Evolutionary conservation across 1,284 basidiomycete genomes (phyloP).

Genomic region (Sparassis latifolia): DNA sequence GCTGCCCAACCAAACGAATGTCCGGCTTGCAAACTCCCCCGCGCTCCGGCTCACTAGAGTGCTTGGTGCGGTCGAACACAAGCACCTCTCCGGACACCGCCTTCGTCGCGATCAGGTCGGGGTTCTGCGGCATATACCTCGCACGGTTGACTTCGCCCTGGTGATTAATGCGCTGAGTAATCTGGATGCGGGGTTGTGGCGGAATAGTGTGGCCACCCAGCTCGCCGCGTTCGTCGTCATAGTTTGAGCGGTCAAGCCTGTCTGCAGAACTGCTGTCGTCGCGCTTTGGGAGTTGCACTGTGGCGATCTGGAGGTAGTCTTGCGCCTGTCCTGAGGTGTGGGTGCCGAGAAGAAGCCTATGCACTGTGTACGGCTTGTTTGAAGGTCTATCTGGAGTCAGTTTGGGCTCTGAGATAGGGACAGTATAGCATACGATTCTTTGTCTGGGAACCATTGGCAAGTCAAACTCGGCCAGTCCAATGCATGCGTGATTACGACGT

Average conservation of each 20-base stretch:
- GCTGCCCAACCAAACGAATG: slow-evolving; percentile 86
- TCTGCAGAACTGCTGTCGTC: slow-evolving; percentile 54
- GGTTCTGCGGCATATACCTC: slow-evolving; percentile 98
- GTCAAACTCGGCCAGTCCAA: slow-evolving; percentile 98
- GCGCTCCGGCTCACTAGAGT: slow-evolving; percentile 86
- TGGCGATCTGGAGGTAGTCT: slow-evolving; percentile 96
- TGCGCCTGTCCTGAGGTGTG: slow-evolving; percentile 95
- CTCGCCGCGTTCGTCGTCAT: slow-evolving; percentile 92
- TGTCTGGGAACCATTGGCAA: slow-evolving; percentile 99
- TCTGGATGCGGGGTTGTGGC: slow-evolving; percentile 74
- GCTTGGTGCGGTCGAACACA: slow-evolving; percentile 96
- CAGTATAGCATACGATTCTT: slow-evolving; percentile 66
- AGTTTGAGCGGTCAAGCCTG: slow-evolving; percentile 73
- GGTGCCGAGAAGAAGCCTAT: slow-evolving; percentile 93
- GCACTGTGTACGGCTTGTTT: slow-evolving; percentile 87
- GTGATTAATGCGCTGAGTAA: slow-evolving; percentile 95
- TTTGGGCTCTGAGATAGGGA: not conserved
- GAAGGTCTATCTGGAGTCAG: slow-evolving; percentile 47
- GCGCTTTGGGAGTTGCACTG: slow-evolving; percentile 87
- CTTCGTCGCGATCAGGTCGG: slow-evolving; percentile 95
- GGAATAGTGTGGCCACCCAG: slow-evolving; percentile 83
- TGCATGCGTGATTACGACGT: slow-evolving; percentile 95
- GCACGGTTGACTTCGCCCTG: slow-evolving; percentile 95
- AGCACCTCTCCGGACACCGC: slow-evolving; percentile 86
- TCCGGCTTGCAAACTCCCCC: slow-evolving; percentile 86